These are phyloP conservation scores for Polytrichum commune DNA, from an alignment of 225 moss, liverwort and hornwort genomes.

Conservation along the genomic window DNA sequence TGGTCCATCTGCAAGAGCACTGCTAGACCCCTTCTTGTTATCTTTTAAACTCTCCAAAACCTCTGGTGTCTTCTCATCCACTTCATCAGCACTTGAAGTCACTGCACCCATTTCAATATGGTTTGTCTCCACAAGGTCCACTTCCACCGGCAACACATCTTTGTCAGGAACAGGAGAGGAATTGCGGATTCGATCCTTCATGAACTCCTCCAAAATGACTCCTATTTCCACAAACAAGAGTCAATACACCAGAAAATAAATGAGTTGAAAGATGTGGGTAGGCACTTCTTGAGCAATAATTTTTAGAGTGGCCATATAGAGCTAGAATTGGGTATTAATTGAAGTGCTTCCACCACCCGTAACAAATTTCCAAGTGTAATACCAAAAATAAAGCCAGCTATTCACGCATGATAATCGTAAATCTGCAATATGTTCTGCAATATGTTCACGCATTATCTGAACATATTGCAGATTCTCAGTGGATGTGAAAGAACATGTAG, in stretches of 20 bases:
- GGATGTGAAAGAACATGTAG: no score
- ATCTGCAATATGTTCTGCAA: no score
- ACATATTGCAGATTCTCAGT: no score
- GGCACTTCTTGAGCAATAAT: no score
- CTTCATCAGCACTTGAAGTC: neutral
- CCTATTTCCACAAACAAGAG: slow-evolving; percentile 8
- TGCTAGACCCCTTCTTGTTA: neutral
- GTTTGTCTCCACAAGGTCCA: slow-evolving; percentile 6
- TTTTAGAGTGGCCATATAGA: no score
- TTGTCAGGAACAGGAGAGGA: slow-evolving; percentile 12
- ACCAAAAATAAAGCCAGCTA: neutral
- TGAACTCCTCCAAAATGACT: slow-evolving; percentile 48
- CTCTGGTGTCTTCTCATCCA: neutral
- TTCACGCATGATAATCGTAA: no score
- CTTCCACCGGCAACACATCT: slow-evolving; percentile 15
- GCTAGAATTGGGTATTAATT: neutral
- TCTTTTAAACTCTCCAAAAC: neutral
- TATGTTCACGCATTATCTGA: no score
- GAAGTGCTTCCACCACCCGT: neutral
- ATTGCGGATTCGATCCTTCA: slow-evolving; percentile 38
- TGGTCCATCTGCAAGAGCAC: neutral
- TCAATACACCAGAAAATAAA: neutral
- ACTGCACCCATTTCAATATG: neutral
- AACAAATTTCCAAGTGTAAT: neutral
- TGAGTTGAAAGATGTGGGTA: neutral